Percentiles rank a stretch among this genome's conserved stretches.
Evolutionary conservation across 2,329 filamentous ascomycete genomes (phyloP).

Genomic region (Exophiala calicioides): DNA sequence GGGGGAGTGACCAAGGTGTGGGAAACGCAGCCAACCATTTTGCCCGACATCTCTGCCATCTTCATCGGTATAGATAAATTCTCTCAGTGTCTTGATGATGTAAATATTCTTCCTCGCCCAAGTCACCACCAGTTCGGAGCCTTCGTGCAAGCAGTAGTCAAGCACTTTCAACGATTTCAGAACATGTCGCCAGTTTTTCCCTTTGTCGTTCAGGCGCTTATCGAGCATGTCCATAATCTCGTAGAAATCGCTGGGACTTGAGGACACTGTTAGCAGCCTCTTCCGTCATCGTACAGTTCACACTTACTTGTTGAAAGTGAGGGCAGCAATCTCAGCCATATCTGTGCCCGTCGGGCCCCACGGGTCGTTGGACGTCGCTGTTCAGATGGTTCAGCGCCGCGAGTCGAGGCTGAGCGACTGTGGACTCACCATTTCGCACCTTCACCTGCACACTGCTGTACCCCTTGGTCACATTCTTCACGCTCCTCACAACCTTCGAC

Average conservation of each 20-base stretch:
- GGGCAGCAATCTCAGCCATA: conserved; percentile 97
- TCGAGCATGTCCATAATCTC: conserved; percentile 99
- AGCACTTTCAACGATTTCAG: conserved; percentile 96
- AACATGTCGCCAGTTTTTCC: conserved; percentile 99
- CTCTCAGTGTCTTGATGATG: conserved; percentile 96
- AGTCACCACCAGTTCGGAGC: conserved; percentile 92
- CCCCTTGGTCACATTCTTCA: conserved; percentile 99
- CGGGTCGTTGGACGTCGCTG: conserved; percentile 97
- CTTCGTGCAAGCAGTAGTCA: conserved; percentile 97
- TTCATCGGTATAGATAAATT: conserved; percentile 96
- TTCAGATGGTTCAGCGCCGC: conserved; percentile 10
- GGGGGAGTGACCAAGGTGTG: neutral
- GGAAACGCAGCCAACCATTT: conserved; percentile 70
- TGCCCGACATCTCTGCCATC: conserved; percentile 94
- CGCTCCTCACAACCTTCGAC: conserved; percentile 95
- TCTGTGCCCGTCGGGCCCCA: conserved; percentile 98
- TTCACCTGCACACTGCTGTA: conserved; percentile 97
- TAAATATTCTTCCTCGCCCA: conserved; percentile 98
- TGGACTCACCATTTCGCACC: conserved; percentile 83
- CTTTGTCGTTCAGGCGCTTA: conserved; percentile 97
- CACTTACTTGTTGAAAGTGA: conserved; percentile 91
- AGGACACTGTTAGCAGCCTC: conserved; percentile 18
- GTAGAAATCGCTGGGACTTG: conserved; percentile 92
- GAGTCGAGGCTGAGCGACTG: neutral
- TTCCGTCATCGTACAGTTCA: neutral